phyloP scores from a whole-genome alignment of 2,329 filamentous ascomycete genomes.

The Colletotrichum lentis region DNA sequence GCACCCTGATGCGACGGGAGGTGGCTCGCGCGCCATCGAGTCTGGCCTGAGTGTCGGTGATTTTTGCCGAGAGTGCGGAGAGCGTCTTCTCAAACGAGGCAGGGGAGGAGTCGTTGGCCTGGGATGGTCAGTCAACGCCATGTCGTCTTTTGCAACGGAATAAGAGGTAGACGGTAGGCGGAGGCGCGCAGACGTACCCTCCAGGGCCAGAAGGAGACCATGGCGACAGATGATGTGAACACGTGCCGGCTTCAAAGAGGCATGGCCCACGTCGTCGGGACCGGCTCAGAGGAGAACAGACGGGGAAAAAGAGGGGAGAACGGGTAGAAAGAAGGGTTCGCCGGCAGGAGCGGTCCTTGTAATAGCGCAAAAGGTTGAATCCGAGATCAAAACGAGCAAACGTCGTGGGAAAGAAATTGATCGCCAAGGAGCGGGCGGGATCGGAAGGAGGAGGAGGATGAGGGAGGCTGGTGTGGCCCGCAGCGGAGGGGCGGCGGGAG shows the following conservation, averaged over 20 bases:
- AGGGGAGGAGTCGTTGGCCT: conserved; percentile 83
- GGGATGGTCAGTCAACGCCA: conserved; percentile 13
- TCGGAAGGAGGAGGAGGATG: background rate
- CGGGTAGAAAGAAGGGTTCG: background rate
- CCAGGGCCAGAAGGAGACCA: conserved; percentile 90
- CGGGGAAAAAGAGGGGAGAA: background rate
- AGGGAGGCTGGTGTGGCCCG: conserved; percentile 5
- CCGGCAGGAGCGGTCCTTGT: conserved; percentile 4
- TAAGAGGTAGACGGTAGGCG: background rate
- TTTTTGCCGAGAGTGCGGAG: conserved; percentile 81
- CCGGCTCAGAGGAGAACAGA: background rate
- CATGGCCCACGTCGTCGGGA: conserved; percentile 24
- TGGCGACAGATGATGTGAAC: conserved; percentile 48
- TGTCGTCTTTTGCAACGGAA: background rate
- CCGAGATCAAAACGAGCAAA: conserved; percentile 16
- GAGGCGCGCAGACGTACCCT: conserved; percentile 60
- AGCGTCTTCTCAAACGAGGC: conserved; percentile 94
- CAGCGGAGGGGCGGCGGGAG: background rate
- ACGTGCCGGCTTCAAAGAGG: conserved; percentile 32
- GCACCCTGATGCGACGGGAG: conserved; percentile 79
- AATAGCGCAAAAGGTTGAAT: background rate
- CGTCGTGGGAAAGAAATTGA: conserved; percentile 15
- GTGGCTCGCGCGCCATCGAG: conserved; percentile 78
- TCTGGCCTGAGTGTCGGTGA: conserved; percentile 74
- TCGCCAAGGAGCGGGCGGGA: conserved; percentile 19